Conservation (phyloP, 2,329 filamentous ascomycete genomes). For the Monosporascus cannonballus region DNA sequence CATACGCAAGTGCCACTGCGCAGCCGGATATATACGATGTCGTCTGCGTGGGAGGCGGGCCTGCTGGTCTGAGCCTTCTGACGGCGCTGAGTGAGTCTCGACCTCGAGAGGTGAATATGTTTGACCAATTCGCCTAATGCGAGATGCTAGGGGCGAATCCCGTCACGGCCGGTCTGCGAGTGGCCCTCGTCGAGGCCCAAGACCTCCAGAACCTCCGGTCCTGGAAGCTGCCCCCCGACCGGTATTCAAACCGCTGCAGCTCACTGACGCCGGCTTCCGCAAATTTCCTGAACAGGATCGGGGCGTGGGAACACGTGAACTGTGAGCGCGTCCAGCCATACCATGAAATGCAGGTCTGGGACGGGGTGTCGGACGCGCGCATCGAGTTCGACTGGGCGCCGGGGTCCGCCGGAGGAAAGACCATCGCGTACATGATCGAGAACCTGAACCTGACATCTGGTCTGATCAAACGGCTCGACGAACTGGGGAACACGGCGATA, state of each 20-base stretch:
- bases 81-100: constrained; percentile 62
- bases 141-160: constrained; percentile 61
- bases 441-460: constrained; percentile 83
- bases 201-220: constrained; percentile 64
- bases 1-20: constrained; percentile 34
- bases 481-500: constrained; percentile 62
- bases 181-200: constrained; percentile 88
- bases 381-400: constrained; percentile 80
- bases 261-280: constrained; percentile 87
- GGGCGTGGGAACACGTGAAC: constrained; percentile 76
- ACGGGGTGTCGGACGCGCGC: constrained; percentile 78
- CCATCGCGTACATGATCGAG: constrained; percentile 94
- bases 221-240: constrained; percentile 59
- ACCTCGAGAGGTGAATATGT: neutral
- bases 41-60: constrained; percentile 84
- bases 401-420: constrained; percentile 43
- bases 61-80: constrained; percentile 78
- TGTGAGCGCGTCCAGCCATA: constrained; percentile 74
- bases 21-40: constrained; percentile 81
- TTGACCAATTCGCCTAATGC: neutral
- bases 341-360: constrained; percentile 98
- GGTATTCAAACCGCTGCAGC: constrained; percentile 91
- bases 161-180: constrained; percentile 66
- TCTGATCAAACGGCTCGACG: constrained; percentile 64
- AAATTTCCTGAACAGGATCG: constrained; percentile 74